Percentiles rank a stretch among this genome's conserved stretches.
These are phyloP conservation scores for Boehmeria nivea DNA, from an alignment of 306 rosid species.

Conservation along the genomic window DNA sequence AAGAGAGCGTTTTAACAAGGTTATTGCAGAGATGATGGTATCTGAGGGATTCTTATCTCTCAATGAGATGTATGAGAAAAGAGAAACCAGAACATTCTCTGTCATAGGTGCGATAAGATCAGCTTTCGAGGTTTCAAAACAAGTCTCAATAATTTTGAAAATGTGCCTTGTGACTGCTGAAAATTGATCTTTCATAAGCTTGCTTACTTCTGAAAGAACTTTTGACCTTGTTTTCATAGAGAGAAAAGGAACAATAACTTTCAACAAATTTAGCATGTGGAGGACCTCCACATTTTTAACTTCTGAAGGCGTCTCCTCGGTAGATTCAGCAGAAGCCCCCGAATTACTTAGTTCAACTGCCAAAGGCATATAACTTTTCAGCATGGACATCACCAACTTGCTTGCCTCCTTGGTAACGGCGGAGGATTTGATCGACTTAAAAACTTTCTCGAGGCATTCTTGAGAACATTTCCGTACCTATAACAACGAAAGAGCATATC, in stretches of 20 bases:
- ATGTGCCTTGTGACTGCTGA: slow-evolving; percentile 53
- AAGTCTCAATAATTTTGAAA: slow-evolving; percentile 52
- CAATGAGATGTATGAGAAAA: slow-evolving; percentile 58
- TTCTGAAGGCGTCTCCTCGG: slow-evolving; percentile 29
- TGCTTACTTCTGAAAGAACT: slow-evolving; percentile 45
- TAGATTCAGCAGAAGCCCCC: slow-evolving; percentile 29
- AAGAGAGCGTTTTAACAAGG: slow-evolving; percentile 49
- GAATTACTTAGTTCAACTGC: slow-evolving; percentile 35
- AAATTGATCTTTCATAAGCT: slow-evolving; percentile 46
- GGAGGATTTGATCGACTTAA: slow-evolving; percentile 46
- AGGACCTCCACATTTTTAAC: slow-evolving; percentile 59
- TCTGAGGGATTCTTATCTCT: slow-evolving; percentile 68
- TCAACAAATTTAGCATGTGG: slow-evolving; percentile 61
- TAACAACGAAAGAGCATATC: slow-evolving; percentile 5
- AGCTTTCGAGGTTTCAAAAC: slow-evolving; percentile 47
- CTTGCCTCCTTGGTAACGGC: slow-evolving; percentile 59
- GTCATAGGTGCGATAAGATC: slow-evolving; percentile 37
- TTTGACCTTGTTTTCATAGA: slow-evolving; percentile 44
- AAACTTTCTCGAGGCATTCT: slow-evolving; percentile 63
- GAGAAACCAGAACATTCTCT: slow-evolving; percentile 47
- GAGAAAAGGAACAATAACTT: slow-evolving; percentile 55
- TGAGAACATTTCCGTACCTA: slow-evolving; percentile 89
- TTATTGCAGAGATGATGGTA: slow-evolving; percentile 53
- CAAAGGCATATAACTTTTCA: slow-evolving; percentile 50
- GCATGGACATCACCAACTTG: slow-evolving; percentile 61